Conservation (phyloP, 495 filamentous ascomycete genomes). For the Choiromyces venosus region DNA sequence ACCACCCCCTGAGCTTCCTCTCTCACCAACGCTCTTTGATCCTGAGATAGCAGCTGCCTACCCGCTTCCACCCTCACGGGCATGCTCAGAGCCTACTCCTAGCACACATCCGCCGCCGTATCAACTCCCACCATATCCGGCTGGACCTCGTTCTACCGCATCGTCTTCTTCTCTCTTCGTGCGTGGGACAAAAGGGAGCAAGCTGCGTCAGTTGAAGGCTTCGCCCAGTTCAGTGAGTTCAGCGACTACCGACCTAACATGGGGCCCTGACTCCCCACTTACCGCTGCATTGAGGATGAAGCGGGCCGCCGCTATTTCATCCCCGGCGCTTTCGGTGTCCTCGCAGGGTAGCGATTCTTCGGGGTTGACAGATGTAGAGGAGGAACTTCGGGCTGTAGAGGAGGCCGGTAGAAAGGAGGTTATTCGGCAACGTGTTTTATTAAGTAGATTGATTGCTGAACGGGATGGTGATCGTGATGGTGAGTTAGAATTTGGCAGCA, state of each 20-base stretch:
- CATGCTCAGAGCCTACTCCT: neutral
- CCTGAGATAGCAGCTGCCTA: neutral
- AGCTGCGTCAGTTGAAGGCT: neutral
- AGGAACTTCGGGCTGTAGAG: neutral
- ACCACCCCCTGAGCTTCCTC: neutral
- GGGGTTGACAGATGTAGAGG: neutral
- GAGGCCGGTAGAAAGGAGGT: neutral
- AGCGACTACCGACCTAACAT: neutral
- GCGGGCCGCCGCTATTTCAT: neutral
- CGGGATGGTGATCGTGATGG: neutral
- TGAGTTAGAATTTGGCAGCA: neutral
- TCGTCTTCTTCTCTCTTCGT: neutral
- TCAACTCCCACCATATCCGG: neutral
- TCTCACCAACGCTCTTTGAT: neutral
- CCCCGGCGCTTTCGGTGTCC: neutral
- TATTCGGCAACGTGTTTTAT: neutral
- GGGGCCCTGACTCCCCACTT: neutral
- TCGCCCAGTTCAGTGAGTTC: neutral
- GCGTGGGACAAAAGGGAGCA: neutral
- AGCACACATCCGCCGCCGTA: neutral
- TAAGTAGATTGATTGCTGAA: neutral
- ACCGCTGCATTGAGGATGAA: neutral
- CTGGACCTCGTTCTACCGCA: neutral
- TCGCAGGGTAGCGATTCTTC: neutral
- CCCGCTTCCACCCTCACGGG: neutral